Base-by-base conservation (phyloP, 2,329 filamentous ascomycete species). In the Penicillium sp. region DNA sequence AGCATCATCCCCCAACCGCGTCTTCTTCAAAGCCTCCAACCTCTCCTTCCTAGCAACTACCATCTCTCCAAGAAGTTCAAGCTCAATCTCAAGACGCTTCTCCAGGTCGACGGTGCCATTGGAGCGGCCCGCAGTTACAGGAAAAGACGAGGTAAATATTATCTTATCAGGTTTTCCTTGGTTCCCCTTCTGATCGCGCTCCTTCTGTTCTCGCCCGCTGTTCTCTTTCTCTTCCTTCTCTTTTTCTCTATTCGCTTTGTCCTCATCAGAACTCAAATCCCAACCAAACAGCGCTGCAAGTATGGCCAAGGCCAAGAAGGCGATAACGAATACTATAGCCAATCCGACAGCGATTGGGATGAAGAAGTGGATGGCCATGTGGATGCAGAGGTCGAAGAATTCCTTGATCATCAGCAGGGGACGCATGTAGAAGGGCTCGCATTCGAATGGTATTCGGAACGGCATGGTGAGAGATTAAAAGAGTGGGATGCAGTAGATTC, bases 61-160 rank as follows among this genome's bases (percentile, higher is more conserved):
- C 38, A 50, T 43, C 8, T 51, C 38, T 1, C 16, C 10, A 34
- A 51, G 38, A 10, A 51, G 18, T 7, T 51, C 49, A 24, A 51
- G 11, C 38, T 51, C 49, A 5, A 51, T 44, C 29, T 51, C 29
- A 14, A 51, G 49, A n/a, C 49, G 26, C 8, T 34, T 34, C 11
- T 26, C 5, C 7, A 16, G 1, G 7, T 51, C 48, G 2, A 13
- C 5, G 0, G 38, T 43, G 20, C 16, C 29, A 43, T 11, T 2
- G 1, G n/a, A 18, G 5, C 11, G 7, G 2, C 8, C 10, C 11
- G n/a, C 4, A 18, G 22, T 4, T n/a, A 4, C n/a, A 2, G n/a
- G 8, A 16, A 13, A 7, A 16, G 44, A 8, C 7, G 24, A 14
- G 2, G 9, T 22, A 11, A 22, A 2, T 24, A 11, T 2, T 4